Conservation (phyloP, 768 basidiomycete species). For the Amanita brunnescens region DNA sequence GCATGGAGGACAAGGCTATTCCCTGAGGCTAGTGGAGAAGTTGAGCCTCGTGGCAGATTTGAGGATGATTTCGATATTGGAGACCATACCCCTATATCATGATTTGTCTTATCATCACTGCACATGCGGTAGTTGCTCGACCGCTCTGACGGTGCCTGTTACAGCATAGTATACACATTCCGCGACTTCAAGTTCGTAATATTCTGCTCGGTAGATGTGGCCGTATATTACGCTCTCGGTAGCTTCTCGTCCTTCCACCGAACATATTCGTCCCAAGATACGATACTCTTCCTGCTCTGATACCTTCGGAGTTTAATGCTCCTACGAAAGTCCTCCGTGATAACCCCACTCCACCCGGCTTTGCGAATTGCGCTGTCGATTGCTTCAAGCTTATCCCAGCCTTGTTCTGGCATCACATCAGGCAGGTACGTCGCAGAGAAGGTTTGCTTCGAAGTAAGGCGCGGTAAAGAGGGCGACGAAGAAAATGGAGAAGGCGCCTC, state of each 20-base stretch:
- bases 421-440: constrained; percentile 91
- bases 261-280: constrained; percentile 70
- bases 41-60: neutral
- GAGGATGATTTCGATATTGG: neutral
- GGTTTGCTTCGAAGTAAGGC: constrained; percentile 42
- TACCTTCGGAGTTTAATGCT: constrained; percentile 73
- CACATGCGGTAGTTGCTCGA: too few relatives aligned
- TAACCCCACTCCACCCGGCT: constrained; percentile 78
- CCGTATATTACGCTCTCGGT: constrained; percentile 8
- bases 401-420: constrained; percentile 86
- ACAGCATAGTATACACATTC: neutral
- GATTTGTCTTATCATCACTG: neutral
- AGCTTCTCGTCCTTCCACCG: constrained; percentile 50
- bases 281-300: constrained; percentile 63
- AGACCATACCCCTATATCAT: neutral
- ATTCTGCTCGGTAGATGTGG: neutral
- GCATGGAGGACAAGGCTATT: constrained; percentile 31
- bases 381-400: constrained; percentile 88
- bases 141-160: neutral
- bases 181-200: neutral
- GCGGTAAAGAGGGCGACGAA: constrained; percentile 52
- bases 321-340: constrained; percentile 75
- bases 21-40: constrained; percentile 11
- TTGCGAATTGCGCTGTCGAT: constrained; percentile 89
- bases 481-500: constrained; percentile 64